phyloP scores from a whole-genome alignment of 78 protist genomes.

The Polysphondylium violaceum region DNA sequence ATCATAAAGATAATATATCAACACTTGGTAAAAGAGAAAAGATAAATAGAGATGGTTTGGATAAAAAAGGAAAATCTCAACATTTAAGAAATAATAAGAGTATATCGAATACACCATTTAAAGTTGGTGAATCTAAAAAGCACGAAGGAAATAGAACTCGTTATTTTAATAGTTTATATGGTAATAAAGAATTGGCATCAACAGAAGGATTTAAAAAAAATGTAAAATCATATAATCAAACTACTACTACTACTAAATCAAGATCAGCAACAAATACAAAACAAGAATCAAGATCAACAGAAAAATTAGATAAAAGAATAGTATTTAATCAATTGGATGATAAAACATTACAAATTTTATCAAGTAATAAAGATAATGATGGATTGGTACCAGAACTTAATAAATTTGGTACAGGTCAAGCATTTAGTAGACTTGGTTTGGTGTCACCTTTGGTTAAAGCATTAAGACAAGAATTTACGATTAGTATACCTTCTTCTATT shows the following conservation, averaged over 20 bases:
- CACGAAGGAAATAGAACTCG: too few species aligned
- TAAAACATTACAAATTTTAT: background rate
- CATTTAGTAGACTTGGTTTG: constrained; percentile 26
- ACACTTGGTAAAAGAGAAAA: too few species aligned
- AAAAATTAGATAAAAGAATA: constrained; percentile 1
- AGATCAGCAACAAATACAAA: background rate
- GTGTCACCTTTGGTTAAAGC: background rate
- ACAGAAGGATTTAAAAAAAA: background rate
- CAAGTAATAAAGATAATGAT: constrained; percentile 11
- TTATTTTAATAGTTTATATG: too few species aligned
- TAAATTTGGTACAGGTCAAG: constrained; percentile 1
- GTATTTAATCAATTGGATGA: background rate
- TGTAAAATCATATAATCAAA: too few species aligned
- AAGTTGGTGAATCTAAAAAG: too few species aligned
- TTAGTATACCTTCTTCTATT: constrained; percentile 14
- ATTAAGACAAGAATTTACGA: constrained; percentile 11
- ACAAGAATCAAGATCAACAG: background rate
- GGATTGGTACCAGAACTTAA: constrained; percentile 1
- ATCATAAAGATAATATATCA: too few species aligned
- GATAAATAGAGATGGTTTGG: too few species aligned
- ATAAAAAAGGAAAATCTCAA: too few species aligned
- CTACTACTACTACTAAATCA: background rate
- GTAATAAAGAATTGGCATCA: background rate
- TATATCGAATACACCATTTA: too few species aligned
- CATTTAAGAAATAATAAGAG: too few species aligned